Percentiles rank a stretch among this genome's conserved stretches.
These are phyloP conservation scores for Dactylellina drechsleri DNA, from an alignment of 2,329 filamentous ascomycete species.

Conservation along the genomic window DNA sequence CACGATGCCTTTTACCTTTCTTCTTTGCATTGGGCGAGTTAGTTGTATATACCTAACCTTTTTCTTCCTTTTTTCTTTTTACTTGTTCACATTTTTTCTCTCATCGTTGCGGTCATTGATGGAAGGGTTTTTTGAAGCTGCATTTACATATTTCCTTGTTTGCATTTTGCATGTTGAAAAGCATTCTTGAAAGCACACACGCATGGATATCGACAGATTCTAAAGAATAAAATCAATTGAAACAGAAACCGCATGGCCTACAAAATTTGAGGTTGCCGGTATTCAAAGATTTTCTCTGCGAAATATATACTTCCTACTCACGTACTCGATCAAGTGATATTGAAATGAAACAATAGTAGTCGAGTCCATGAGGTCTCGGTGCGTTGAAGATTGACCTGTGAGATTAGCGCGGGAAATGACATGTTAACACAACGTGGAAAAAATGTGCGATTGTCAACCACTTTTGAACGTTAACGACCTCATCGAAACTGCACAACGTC, in stretches of 20 bases:
- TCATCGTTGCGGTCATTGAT: too few species aligned
- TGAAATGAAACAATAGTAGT: too few species aligned
- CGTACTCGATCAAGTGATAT: too few species aligned
- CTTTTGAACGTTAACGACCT: too few species aligned
- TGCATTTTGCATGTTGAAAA: conserved; percentile 39
- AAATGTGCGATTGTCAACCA: too few species aligned
- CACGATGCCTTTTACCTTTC: conserved; percentile 17
- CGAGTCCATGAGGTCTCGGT: background rate
- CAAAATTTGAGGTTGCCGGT: conserved; percentile 55
- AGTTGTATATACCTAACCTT: conserved; percentile 30
- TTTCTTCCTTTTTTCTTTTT: conserved; percentile 4
- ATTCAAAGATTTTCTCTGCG: conserved; percentile 20
- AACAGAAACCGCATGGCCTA: conserved; percentile 53
- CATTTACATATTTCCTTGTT: conserved; percentile 37
- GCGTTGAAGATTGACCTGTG: background rate
- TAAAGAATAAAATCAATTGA: conserved; percentile 34
- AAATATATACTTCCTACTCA: too few species aligned
- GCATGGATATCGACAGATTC: conserved; percentile 39
- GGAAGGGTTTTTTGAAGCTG: background rate
- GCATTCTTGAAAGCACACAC: conserved; percentile 37
- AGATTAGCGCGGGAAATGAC: conserved; percentile 1
- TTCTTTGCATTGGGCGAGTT: conserved; percentile 36
- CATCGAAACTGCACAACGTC: too few species aligned
- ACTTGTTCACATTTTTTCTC: background rate
- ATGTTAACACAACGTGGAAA: conserved; percentile 21